Conservation (phyloP, 495 filamentous ascomycete species). For the Choiromyces venosus region DNA sequence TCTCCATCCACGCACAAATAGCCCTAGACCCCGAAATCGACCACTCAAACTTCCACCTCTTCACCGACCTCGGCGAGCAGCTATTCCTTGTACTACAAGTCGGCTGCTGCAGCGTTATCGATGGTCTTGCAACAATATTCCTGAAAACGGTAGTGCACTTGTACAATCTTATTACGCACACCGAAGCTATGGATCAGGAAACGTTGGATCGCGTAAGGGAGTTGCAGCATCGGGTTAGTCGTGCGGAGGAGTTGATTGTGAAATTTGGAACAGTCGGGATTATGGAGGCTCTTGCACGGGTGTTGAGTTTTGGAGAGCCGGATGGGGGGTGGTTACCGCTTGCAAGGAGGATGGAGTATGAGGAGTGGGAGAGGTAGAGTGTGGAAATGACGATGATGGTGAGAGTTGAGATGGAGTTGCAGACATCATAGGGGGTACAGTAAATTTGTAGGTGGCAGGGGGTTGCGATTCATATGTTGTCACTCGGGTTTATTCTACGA, state of each 20-base stretch:
- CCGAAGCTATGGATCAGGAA: conserved; percentile 41
- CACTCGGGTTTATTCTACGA: too few species aligned
- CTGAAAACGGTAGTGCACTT: conserved; percentile 56
- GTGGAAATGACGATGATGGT: conserved; percentile 43
- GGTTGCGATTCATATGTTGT: too few species aligned
- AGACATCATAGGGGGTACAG: not conserved
- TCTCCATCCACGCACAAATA: conserved; percentile 58
- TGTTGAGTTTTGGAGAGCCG: conserved; percentile 52
- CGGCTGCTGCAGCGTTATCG: conserved; percentile 58
- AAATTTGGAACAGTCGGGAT: conserved; percentile 53
- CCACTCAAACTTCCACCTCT: conserved; percentile 53
- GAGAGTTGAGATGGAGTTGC: conserved; percentile 43
- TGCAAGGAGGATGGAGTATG: conserved; percentile 46
- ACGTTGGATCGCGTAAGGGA: conserved; percentile 43
- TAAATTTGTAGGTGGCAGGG: not conserved
- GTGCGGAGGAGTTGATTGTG: conserved; percentile 57
- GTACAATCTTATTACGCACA: conserved; percentile 47
- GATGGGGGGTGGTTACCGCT: conserved; percentile 56
- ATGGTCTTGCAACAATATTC: conserved; percentile 59
- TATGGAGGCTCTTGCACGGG: conserved; percentile 55
- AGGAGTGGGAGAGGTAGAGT: conserved; percentile 49
- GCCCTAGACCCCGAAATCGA: conserved; percentile 50
- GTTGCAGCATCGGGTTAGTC: conserved; percentile 55
- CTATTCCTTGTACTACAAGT: conserved; percentile 56
- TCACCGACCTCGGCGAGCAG: conserved; percentile 62